Percentiles rank a stretch among this genome's conserved stretches.
Evolutionary conservation across 23 red algal species (phyloP).

Genomic region (Gracilaria gracilis): DNA sequence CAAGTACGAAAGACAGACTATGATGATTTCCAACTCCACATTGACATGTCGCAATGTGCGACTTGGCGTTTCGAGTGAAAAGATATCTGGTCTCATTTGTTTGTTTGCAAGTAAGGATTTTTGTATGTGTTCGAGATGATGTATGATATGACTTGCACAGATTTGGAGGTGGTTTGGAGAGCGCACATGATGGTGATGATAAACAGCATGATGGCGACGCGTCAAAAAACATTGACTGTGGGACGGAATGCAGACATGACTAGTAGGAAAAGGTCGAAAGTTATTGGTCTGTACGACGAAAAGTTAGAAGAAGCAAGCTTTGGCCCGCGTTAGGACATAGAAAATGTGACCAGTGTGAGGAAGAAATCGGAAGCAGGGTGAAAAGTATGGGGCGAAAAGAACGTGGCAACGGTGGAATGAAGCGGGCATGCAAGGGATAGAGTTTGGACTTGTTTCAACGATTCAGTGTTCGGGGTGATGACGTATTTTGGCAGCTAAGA

Average conservation of each 20-base stretch:
- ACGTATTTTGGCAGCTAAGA: too few relatives aligned
- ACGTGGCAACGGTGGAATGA: not conserved
- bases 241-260: not conserved
- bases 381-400: not conserved
- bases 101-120: too few relatives aligned
- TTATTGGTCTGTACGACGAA: not conserved
- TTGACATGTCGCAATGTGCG: not conserved
- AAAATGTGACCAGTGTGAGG: too few relatives aligned
- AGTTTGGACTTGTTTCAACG: too few relatives aligned
- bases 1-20: not conserved
- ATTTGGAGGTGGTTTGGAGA: too few relatives aligned
- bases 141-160: too few relatives aligned
- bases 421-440: not conserved
- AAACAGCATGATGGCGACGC: not conserved
- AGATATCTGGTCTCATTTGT: constrained; percentile 19
- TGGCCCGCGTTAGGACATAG: too few relatives aligned
- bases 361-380: not conserved
- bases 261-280: not conserved
- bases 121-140: too few relatives aligned
- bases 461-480: too few relatives aligned
- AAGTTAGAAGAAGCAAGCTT: not conserved
- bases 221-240: not conserved
- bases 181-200: too few relatives aligned
- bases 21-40: not conserved
- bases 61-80: not conserved